Evolutionary conservation across 345 rosid genomes (phyloP), one percentile per base, ranked within the genome.

Genomic region (Arabidopsis thaliana): DNA sequence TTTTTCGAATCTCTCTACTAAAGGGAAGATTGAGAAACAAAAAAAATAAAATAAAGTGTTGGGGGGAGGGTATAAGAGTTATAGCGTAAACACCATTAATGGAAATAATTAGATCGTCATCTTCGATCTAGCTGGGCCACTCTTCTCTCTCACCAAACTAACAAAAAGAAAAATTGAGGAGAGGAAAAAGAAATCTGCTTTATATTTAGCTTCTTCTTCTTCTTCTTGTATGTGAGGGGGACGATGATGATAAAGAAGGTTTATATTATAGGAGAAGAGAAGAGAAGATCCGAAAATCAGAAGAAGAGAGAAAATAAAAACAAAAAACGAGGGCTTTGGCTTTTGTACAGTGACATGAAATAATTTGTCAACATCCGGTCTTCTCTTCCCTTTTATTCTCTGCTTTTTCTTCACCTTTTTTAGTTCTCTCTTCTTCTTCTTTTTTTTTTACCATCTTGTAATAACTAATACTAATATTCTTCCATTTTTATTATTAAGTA

Each of bases 311-410:
- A 38, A 38, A 34, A 34, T 5, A 88, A 75, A 87, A 85, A 87
- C 90, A 82, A 85, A 87, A 82, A 85, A 87, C 83, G 93, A 87
- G 85, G 85, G 8, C 14, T 63, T 32, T 6, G 88, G 45, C 23
- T 36, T 20, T 36, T 59, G 5, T 37, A 37, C 95, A 91, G 87
- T 87, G 91, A 89, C 97, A 87, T 85, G 89, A 91, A 86, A 87
- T 87, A 90, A 71, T 77, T 77, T 91, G 98, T 94, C 98, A 88
- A 94, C 91, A 87, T 89, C 93, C 89, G 91, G 97, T 89, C 98
- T 89, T 91, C 80, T 83, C 89, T 93, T 82, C 84, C 88, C 86
- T 93, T 93, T 93, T 87, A 85, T 88, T 86, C 85, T 82, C 86
- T 85, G 77, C 84, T 85, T 50, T 72, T 22, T 65, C 20, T 34